These are phyloP conservation scores for Mortierella polycephala DNA, from an alignment of 371 early-diverging fungal species.

Conservation along the genomic window DNA sequence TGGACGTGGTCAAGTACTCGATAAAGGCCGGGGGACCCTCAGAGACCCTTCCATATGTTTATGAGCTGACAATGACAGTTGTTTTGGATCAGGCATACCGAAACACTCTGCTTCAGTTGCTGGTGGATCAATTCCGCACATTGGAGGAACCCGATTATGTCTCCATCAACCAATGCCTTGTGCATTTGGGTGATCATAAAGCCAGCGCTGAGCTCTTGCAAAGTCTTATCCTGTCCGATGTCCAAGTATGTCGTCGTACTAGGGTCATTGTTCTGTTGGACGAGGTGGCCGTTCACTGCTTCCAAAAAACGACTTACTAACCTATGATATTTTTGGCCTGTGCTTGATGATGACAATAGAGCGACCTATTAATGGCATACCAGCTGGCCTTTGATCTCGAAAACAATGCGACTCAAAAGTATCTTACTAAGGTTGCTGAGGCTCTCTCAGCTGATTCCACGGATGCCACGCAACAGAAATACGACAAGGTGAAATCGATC, in stretches of 20 bases:
- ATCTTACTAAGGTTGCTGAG: constrained; percentile 77
- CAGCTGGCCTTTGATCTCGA: constrained; percentile 98
- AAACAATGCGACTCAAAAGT: constrained; percentile 94
- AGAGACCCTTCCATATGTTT: constrained; percentile 84
- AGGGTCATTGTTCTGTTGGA: no score
- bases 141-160: constrained; percentile 89
- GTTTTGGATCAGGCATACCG: constrained; percentile 86
- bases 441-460: constrained; percentile 62
- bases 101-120: constrained; percentile 82
- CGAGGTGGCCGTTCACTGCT: no score
- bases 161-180: constrained; percentile 90
- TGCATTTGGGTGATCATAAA: constrained; percentile 84
- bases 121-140: constrained; percentile 85
- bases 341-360: constrained; percentile 16
- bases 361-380: constrained; percentile 84
- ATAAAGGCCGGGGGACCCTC: constrained; percentile 76
- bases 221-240: constrained; percentile 65
- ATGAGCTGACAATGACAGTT: constrained; percentile 82
- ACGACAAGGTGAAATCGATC: constrained; percentile 77
- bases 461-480: constrained; percentile 32
- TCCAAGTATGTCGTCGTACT: constrained; percentile 57
- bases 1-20: constrained; percentile 89
- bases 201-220: constrained; percentile 80
- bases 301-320: no score
- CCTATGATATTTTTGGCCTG: no score